phyloP scores from a whole-genome alignment of 768 basidiomycete genomes.

The Wakefieldia striispora region DNA sequence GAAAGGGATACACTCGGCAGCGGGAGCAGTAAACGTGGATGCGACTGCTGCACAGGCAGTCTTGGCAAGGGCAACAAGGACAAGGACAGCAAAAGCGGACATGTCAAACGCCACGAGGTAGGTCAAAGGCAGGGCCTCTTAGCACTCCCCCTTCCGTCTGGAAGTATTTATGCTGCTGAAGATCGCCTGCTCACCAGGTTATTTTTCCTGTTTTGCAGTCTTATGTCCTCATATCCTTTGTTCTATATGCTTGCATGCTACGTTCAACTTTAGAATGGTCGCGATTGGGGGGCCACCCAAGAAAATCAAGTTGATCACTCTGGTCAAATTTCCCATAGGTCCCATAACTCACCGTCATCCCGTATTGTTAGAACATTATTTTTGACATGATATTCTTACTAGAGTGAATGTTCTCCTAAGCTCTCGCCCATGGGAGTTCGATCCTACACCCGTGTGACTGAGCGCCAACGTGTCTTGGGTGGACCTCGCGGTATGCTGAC shows the following conservation, averaged over 20 bases:
- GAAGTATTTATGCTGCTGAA: constrained; percentile 7
- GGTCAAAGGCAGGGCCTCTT: not conserved
- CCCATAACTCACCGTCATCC: not conserved
- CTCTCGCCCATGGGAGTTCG: not conserved
- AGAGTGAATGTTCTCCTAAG: not conserved
- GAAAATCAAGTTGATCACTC: not conserved
- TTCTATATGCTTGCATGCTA: not conserved
- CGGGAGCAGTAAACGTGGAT: constrained; percentile 20
- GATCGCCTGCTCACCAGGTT: no score
- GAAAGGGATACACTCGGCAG: constrained; percentile 18
- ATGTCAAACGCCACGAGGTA: constrained; percentile 4
- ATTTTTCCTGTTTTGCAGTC: no score
- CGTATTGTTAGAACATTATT: no score
- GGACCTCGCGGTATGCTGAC: not conserved
- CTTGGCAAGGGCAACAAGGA: constrained; percentile 14
- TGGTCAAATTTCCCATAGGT: not conserved
- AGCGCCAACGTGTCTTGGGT: constrained; percentile 9
- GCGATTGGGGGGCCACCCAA: not conserved
- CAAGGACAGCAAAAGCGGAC: constrained; percentile 8
- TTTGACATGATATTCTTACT: not conserved
- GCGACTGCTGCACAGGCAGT: constrained; percentile 17
- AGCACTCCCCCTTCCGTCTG: not conserved
- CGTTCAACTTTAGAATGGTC: not conserved
- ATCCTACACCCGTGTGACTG: not conserved
- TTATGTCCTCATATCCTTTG: no score